Base-by-base conservation (phyloP, 345 rosid species). In the Sisymbrium irio region DNA sequence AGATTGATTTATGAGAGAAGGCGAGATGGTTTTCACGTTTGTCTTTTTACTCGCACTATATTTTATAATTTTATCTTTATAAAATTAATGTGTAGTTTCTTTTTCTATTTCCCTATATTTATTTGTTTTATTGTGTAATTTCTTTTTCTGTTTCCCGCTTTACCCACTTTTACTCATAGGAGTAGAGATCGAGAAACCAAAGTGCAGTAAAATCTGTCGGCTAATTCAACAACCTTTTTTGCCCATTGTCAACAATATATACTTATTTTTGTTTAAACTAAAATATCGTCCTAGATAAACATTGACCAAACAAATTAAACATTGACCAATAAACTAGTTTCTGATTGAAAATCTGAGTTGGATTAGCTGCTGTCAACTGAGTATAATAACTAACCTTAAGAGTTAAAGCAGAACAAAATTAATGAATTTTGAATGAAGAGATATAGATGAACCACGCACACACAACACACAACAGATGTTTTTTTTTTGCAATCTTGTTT, bases 21-120 rank as follows among this genome's bases (percentile, higher is more conserved):
- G 62, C 45, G 62, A 78, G 77, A 61, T 54, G 83, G 87, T 78
- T 80, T 77, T 84, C 83, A 81, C 77, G 82, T 83, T 82, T 83
- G 87, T 81, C 86, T 77, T 85, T 50, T 81, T 78, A 46, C 81
- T 81, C 36, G 4, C 50, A 0, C 69, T 6, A 67, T 54, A 62
- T 62, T 2, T 49, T 58, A 3, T 32, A 22, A 22, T 22, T 55
- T 30, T 28, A 3, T 37, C 53, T 45, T 42, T 9, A 2, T 62
- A 27, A 62, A 62, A 75, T 53, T 33, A 68, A 60, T 67, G 46
- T 17, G 19, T 10, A 4, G 7, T 53, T 76, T 41, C n/a, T 39
- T 73, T 42, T 46, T 4, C 4, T 44, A 9, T 15, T 30, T 32
- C 28, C 0, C 32, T 10, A 4, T 9, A 10, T 3, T 13, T 7